phyloP scores from a whole-genome alignment of 257 asterid genomes.

The Gentiana macrophylla region DNA sequence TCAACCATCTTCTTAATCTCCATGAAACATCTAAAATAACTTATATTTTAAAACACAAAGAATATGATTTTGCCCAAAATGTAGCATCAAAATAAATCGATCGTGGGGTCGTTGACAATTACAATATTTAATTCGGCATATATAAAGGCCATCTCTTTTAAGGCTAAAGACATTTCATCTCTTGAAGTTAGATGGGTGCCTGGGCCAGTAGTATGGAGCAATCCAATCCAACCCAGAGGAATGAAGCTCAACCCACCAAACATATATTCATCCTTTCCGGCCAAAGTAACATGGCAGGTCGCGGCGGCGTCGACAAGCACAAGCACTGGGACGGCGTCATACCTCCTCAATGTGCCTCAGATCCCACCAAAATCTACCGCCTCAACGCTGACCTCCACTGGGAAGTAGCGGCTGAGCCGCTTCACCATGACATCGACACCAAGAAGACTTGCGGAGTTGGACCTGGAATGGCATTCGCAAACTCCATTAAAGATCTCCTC shows the following conservation, averaged over 20 bases:
- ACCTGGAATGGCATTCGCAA: conserved; percentile 59
- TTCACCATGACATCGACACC: conserved; percentile 47
- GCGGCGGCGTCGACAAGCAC: conserved; percentile 36
- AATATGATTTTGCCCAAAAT: too few relatives aligned
- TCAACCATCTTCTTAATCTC: too few relatives aligned
- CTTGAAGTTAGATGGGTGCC: too few relatives aligned
- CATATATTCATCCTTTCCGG: conserved; percentile 61
- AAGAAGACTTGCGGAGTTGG: conserved; percentile 50
- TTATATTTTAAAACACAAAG: too few relatives aligned
- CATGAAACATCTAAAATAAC: too few relatives aligned
- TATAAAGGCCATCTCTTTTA: too few relatives aligned
- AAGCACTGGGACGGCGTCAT: conserved; percentile 40
- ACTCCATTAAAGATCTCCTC: conserved; percentile 14
- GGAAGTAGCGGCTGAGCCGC: conserved; percentile 69
- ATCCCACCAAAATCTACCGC: conserved; percentile 21
- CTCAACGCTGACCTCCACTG: conserved; percentile 28
- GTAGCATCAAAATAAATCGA: too few relatives aligned
- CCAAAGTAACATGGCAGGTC: conserved; percentile 82
- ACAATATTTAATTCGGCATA: too few relatives aligned
- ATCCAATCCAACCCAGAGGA: too few relatives aligned
- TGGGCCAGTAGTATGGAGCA: too few relatives aligned
- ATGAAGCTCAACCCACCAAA: background rate
- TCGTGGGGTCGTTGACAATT: too few relatives aligned
- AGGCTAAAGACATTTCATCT: too few relatives aligned
- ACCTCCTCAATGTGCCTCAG: conserved; percentile 29